Evolutionary conservation across 78 protist species (phyloP).

Genomic region (Monosiga brevicollis): DNA sequence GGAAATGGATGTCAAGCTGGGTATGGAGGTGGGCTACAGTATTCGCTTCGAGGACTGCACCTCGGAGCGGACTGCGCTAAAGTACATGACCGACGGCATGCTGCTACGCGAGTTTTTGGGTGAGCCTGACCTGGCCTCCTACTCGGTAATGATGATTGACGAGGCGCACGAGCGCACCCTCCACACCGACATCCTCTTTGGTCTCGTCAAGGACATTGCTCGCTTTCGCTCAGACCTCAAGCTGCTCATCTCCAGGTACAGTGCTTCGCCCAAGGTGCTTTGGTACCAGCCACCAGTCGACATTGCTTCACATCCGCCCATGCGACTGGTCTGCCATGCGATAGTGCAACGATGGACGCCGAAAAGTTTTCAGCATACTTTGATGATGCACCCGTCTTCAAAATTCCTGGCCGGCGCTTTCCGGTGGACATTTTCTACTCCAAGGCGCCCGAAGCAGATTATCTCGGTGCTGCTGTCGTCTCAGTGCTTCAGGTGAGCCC

Average conservation of each 20-base stretch:
- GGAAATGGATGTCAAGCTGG: conserved; percentile 74
- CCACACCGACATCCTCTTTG: conserved; percentile 70
- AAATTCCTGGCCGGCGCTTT: conserved; percentile 62
- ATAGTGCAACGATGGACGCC: conserved; percentile 95
- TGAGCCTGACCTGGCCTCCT: conserved; percentile 64
- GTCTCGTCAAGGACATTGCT: conserved; percentile 65
- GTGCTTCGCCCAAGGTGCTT: too few relatives aligned
- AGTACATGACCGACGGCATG: conserved; percentile 98
- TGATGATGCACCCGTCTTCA: conserved; percentile 78
- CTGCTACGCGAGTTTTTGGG: conserved; percentile 84
- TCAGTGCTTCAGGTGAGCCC: conserved; percentile 91
- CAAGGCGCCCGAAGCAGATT: conserved; percentile 92
- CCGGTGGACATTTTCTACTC: conserved; percentile 89
- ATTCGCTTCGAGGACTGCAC: conserved; percentile 94
- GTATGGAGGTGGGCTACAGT: conserved; percentile 63
- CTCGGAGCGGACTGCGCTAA: conserved; percentile 52
- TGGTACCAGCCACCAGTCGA: too few relatives aligned
- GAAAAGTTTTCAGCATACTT: conserved; percentile 87
- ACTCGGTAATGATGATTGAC: conserved; percentile 89
- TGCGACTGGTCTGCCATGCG: too few relatives aligned
- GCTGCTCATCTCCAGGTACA: conserved; percentile 71
- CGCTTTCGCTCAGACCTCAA: conserved; percentile 80
- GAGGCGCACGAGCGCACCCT: conserved; percentile 99
- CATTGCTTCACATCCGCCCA: too few relatives aligned
- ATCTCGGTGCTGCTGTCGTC: conserved; percentile 86